phyloP scores from a whole-genome alignment of 306 rosid species.

The Vigna reflexopilosa region DNA sequence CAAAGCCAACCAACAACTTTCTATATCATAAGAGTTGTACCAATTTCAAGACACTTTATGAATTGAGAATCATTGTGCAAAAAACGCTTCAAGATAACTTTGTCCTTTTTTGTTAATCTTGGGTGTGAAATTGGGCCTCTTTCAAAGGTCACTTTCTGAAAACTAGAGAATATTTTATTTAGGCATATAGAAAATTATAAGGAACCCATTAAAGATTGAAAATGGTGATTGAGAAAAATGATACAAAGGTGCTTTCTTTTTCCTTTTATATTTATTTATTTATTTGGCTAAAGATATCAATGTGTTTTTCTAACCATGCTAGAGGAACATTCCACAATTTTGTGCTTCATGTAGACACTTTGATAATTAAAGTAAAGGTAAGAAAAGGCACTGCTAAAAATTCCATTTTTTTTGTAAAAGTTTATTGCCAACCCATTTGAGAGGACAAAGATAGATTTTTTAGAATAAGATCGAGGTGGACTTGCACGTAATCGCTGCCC shows the following conservation, averaged over 20 bases:
- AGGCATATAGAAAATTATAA: background rate
- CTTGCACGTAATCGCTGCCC: slow-evolving; percentile 23
- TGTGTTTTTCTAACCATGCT: slow-evolving; percentile 23
- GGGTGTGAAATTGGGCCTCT: background rate
- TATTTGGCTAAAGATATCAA: background rate
- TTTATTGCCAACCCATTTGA: slow-evolving; percentile 40
- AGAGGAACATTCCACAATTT: slow-evolving; percentile 39
- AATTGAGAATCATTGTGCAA: background rate
- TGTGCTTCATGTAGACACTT: slow-evolving; percentile 51
- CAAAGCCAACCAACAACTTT: background rate
- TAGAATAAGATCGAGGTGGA: slow-evolving; percentile 23
- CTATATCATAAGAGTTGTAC: background rate
- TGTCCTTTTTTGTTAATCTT: background rate
- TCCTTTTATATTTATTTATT: too few relatives aligned
- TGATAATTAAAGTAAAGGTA: slow-evolving; percentile 33
- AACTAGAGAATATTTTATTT: slow-evolving; percentile 2
- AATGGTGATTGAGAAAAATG: background rate
- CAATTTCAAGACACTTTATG: background rate
- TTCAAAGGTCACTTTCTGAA: background rate
- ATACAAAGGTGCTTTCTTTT: slow-evolving; percentile 3
- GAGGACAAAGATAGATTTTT: slow-evolving; percentile 62
- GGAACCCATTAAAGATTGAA: background rate
- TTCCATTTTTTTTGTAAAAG: slow-evolving; percentile 43
- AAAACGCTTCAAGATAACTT: background rate
- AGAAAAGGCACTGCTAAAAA: slow-evolving; percentile 50